A percentile compares a stretch with the other conserved stretches of the same genome.
These are phyloP conservation scores for Ilex paraguariensis DNA, from an alignment of 305 asterid species.

Conservation along the genomic window DNA sequence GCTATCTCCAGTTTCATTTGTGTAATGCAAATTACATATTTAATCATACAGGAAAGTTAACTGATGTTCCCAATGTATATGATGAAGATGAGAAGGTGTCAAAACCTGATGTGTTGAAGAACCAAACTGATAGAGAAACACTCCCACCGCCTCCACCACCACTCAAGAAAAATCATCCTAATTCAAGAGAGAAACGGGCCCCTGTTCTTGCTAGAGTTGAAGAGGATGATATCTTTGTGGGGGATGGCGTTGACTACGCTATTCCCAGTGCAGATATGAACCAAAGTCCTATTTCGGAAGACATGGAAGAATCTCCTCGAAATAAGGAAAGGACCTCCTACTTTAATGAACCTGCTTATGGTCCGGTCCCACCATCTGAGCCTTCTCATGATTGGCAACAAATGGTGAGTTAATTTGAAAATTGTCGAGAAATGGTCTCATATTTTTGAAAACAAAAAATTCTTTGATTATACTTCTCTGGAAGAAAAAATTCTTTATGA, in stretches of 20 bases:
- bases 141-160: conserved; percentile 87
- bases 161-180: conserved; percentile 44
- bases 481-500: too few species aligned
- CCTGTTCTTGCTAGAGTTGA: conserved; percentile 48
- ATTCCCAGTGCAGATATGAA: conserved; percentile 85
- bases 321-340: conserved; percentile 66
- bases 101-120: conserved; percentile 43
- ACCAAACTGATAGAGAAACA: conserved; percentile 43
- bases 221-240: conserved; percentile 91
- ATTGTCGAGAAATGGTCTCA: conserved; percentile 7
- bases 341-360: conserved; percentile 81
- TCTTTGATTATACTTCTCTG: too few species aligned
- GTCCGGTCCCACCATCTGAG: conserved; percentile 85
- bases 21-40: conserved; percentile 9
- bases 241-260: conserved; percentile 81
- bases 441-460: conserved; percentile 4
- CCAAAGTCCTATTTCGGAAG: conserved; percentile 93
- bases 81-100: conserved; percentile 54
- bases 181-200: conserved; percentile 50
- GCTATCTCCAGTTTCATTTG: too few species aligned
- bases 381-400: conserved; percentile 80
- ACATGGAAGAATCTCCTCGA: conserved; percentile 98
- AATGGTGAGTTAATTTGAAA: conserved; percentile 40
- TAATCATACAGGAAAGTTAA: conserved; percentile 40
- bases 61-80: conserved; percentile 43